Percentiles rank a stretch among this genome's conserved stretches.
These are phyloP conservation scores for Paraphaeosphaeria sporulosa DNA, from an alignment of 2,329 filamentous ascomycete species.

Conservation along the genomic window DNA sequence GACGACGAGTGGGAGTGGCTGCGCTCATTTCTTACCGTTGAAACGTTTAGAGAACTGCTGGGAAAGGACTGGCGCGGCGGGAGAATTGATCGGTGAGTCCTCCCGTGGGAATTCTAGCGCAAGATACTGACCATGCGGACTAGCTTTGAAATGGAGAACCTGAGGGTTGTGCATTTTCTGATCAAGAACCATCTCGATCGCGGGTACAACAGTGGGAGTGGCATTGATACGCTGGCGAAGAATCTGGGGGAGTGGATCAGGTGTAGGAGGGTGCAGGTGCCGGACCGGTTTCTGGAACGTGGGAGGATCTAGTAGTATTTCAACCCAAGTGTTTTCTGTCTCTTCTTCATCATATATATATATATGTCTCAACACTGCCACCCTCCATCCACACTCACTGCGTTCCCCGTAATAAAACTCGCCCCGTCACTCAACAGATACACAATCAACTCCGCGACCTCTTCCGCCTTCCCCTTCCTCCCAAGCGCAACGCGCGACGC, in stretches of 20 bases:
- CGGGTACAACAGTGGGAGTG: constrained; percentile 16
- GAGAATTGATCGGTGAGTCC: background rate
- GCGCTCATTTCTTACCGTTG: constrained; percentile 48
- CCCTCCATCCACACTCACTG: constrained; percentile 55
- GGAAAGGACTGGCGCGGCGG: constrained; percentile 13
- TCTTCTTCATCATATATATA: background rate
- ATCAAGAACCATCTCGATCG: constrained; percentile 14
- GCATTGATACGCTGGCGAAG: constrained; percentile 18
- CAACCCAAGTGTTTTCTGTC: background rate
- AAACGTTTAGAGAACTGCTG: constrained; percentile 13
- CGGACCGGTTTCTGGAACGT: constrained; percentile 10
- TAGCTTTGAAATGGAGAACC: constrained; percentile 24
- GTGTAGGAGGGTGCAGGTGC: constrained; percentile 14
- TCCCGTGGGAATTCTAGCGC: too few relatives aligned
- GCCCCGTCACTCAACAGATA: constrained; percentile 56
- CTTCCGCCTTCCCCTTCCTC: constrained; percentile 33
- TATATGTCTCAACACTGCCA: constrained; percentile 32
- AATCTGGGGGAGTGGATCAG: constrained; percentile 16
- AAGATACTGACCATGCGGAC: background rate
- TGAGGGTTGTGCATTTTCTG: constrained; percentile 15
- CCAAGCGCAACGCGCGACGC: constrained; percentile 20
- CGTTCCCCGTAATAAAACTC: constrained; percentile 54
- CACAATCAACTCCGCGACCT: constrained; percentile 52
- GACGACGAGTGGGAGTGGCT: constrained; percentile 53
- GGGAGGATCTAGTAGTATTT: constrained; percentile 8